phyloP scores from a whole-genome alignment of 2,329 filamentous ascomycete genomes.

The Elsinoe batatas region DNA sequence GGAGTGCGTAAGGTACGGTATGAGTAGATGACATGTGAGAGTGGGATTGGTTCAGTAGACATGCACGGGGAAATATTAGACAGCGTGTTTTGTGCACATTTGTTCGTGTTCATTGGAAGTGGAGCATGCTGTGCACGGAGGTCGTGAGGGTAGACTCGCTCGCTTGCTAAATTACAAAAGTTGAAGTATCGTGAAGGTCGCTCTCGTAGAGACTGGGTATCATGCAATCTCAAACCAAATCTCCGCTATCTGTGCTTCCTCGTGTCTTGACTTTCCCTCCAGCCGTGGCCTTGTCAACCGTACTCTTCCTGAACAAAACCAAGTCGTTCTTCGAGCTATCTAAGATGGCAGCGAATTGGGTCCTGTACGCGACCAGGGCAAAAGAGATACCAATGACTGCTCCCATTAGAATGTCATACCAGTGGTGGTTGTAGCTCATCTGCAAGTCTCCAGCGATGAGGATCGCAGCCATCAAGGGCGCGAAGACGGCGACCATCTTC shows the following conservation, averaged over 20 bases:
- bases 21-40: conserved; percentile 11
- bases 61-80: not conserved
- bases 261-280: not conserved
- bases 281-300: not conserved
- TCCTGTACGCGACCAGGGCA: conserved; percentile 56
- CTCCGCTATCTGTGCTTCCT: not conserved
- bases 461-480: conserved; percentile 56
- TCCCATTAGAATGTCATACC: conserved; percentile 63
- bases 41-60: not conserved
- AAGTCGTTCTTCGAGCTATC: conserved; percentile 60
- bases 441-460: conserved; percentile 61
- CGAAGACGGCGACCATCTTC: conserved; percentile 57
- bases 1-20: conserved; percentile 9
- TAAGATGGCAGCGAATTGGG: conserved; percentile 59
- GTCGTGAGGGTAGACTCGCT: not conserved
- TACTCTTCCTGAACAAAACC: not conserved
- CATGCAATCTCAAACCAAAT: not conserved
- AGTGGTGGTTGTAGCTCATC: conserved; percentile 64
- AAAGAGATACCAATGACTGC: conserved; percentile 55
- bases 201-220: not conserved
- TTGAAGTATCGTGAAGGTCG: not conserved
- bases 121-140: not conserved
- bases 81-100: not conserved
- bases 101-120: not conserved
- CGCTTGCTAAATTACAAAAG: not conserved